Evolutionary conservation across 2,329 filamentous ascomycete genomes (phyloP), one percentile per base, ranked within the genome.

Genomic region (Cladosporium sp.): DNA sequence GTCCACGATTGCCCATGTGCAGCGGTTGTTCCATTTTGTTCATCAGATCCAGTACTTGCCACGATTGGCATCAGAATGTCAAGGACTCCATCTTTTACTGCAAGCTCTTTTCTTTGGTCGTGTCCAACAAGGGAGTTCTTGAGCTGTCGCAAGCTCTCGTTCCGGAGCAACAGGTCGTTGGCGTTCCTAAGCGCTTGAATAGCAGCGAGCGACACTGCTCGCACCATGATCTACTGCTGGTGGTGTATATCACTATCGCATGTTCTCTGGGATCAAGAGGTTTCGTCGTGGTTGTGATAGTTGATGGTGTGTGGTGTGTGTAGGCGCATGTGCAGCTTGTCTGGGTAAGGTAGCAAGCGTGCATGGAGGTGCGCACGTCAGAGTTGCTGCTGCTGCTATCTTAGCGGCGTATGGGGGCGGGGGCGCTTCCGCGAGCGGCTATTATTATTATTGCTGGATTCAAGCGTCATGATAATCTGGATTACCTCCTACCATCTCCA

Each of bases 91-190:
- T 80, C 20, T 51, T 75, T 75, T 35, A 96, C 77, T 75, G 85
- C 91, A 50, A 81, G 70, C 69, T 92, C 85, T 70, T 98, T 98
- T 67, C 85, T 84, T 67, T 92, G 84, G 29, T 86, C 78, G 68
- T 97, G 89, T 19, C 93, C 93, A 53, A 95, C 83, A 41, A 95
- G 79, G 55, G 93, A 86, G 68, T 95, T 93, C 73, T 95, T 97
- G 25, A 98, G 73, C 36, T 77, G 75, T 57, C 84, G 82, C 38
- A 96, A 76, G 43, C 83, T 79, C 20, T 75, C 72, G 35, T 74
- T 62, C 53, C 73, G 72, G n/a, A 67, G 64, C 43, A 67, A 32
- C 7, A 57, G 25, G 6, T 53, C 45, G 18, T 53, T 49, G 38
- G 57, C 41, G 50, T 59, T 55, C 36, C 52, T 43, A 33, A 57